Conservation (phyloP, 176 grass and related monocot species). For the barley (Hordeum vulgare) region MorexV3_pseudomolecules_assembly NC_058523.1:558444879-558445378, state of each 20-base stretch:
- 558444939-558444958: background rate
- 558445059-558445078: background rate
- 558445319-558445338: background rate
- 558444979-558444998: background rate
- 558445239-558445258: too few species aligned
- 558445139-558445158: background rate
- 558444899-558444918: background rate
- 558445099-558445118: background rate
- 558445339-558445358: background rate
- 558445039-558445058: accelerated
- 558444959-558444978: background rate
- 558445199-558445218: too few species aligned
- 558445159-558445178: background rate
- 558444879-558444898: background rate
- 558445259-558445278: too few species aligned
- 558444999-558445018: background rate
- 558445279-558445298: too few species aligned
- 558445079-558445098: background rate
- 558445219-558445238: too few species aligned
- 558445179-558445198: background rate
- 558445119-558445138: background rate
- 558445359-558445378: background rate
- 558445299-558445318: background rate
- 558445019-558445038: background rate
- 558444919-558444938: background rate